These are phyloP conservation scores for Phialocephala subalpina DNA, from an alignment of 2,329 filamentous ascomycete species.

Conservation along the genomic window DNA sequence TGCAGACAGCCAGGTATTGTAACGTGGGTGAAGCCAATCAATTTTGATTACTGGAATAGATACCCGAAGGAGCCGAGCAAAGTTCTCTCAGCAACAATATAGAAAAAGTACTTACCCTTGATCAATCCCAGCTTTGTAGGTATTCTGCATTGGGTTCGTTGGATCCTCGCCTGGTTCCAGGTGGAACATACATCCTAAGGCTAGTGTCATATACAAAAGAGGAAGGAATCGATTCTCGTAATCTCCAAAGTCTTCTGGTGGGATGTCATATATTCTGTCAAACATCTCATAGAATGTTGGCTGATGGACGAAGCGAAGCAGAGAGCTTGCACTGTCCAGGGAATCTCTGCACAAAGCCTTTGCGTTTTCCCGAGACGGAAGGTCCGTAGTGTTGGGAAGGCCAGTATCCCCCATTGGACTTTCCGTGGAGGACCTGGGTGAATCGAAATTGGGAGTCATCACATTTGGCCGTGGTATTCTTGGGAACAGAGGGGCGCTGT, in stretches of 20 bases:
- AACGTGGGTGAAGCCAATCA: neutral
- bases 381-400: conserved; percentile 57
- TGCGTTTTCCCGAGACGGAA: conserved; percentile 71
- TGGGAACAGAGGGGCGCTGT: conserved; percentile 64
- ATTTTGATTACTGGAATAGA: neutral
- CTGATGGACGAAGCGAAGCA: conserved; percentile 77
- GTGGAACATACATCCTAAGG: conserved; percentile 77
- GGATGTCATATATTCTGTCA: conserved; percentile 77
- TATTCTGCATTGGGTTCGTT: conserved; percentile 52
- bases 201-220: conserved; percentile 73
- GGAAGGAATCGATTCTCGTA: conserved; percentile 75
- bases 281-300: conserved; percentile 82
- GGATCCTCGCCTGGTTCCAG: conserved; percentile 59
- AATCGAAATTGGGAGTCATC: conserved; percentile 36
- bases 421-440: conserved; percentile 41
- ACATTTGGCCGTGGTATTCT: conserved; percentile 55
- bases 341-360: conserved; percentile 62
- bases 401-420: conserved; percentile 42
- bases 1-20: neutral
- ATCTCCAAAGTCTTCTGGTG: conserved; percentile 67
- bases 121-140: conserved; percentile 60
- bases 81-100: neutral
- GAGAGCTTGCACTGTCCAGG: conserved; percentile 63
- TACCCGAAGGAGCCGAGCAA: neutral
- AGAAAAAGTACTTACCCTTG: conserved; percentile 59